A percentile compares a stretch with the other conserved stretches of the same genome.
phyloP scores from a whole-genome alignment of 148 eudicot genomes.

The Persicaria tinctoria region DNA sequence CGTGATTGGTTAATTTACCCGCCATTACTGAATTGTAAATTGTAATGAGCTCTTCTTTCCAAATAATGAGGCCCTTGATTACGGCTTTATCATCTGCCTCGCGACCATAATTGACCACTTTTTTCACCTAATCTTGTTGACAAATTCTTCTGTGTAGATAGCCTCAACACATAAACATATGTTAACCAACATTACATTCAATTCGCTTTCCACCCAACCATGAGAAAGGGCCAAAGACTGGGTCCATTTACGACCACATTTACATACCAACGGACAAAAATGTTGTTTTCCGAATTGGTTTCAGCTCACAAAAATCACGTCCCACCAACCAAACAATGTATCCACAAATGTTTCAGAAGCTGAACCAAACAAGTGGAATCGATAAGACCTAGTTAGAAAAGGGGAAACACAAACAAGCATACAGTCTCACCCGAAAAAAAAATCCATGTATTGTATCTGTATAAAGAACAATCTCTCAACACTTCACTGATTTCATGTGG shows the following conservation, averaged over 20 bases:
- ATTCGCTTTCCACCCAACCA: not conserved
- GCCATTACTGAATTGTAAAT: too few relatives aligned
- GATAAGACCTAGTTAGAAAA: too few relatives aligned
- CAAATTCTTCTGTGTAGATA: not conserved
- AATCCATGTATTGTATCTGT: not conserved
- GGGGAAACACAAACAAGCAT: not conserved
- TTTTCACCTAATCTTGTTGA: not conserved
- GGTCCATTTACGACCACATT: not conserved
- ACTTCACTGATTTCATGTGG: not conserved
- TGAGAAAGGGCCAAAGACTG: not conserved
- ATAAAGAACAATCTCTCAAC: not conserved
- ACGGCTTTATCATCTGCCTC: not conserved
- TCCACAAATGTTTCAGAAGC: too few relatives aligned
- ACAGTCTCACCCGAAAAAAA: not conserved
- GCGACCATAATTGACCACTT: not conserved
- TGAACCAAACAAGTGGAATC: too few relatives aligned
- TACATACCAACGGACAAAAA: too few relatives aligned
- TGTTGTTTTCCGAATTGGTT: too few relatives aligned
- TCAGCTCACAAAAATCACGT: too few relatives aligned
- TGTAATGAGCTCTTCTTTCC: not conserved
- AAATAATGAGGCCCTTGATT: not conserved
- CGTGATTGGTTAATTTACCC: not conserved
- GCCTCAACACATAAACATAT: too few relatives aligned
- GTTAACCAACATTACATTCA: not conserved
- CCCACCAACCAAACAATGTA: too few relatives aligned